Conservation (phyloP, 345 rosid genomes). For the Linum usitatissimum region DNA sequence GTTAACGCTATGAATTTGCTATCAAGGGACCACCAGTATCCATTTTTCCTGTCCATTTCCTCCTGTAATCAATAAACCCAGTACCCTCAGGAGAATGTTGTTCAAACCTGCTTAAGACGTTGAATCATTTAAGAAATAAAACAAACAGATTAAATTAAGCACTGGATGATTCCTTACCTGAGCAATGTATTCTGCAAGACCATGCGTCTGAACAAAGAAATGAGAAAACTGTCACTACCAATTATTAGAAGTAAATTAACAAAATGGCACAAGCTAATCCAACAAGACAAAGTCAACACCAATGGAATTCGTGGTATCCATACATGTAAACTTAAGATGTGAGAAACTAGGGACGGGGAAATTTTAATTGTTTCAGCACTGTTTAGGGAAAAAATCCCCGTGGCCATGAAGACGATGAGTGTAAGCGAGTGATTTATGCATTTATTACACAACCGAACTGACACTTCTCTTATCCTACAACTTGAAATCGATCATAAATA, state of each 20-base stretch:
- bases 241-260: conserved; percentile 1
- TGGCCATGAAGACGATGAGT: too few relatives aligned
- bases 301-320: too few relatives aligned
- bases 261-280: background rate
- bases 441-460: background rate
- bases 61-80: conserved; percentile 38
- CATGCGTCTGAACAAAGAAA: conserved; percentile 58
- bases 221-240: conserved; percentile 21
- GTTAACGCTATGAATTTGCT: conserved; percentile 76
- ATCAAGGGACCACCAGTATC: conserved; percentile 98
- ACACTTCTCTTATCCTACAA: background rate
- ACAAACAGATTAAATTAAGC: background rate
- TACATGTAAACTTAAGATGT: background rate
- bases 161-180: conserved; percentile 47
- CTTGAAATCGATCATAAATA: background rate
- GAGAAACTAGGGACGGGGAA: background rate
- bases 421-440: background rate
- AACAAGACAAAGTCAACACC: background rate
- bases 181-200: conserved; percentile 98
- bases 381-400: background rate
- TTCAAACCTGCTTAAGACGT: background rate
- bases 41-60: conserved; percentile 94
- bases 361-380: background rate
- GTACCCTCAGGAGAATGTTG: background rate
- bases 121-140: conserved; percentile 1